Conservation (phyloP, 345 rosid species). For the Populus deltoides region DNA sequence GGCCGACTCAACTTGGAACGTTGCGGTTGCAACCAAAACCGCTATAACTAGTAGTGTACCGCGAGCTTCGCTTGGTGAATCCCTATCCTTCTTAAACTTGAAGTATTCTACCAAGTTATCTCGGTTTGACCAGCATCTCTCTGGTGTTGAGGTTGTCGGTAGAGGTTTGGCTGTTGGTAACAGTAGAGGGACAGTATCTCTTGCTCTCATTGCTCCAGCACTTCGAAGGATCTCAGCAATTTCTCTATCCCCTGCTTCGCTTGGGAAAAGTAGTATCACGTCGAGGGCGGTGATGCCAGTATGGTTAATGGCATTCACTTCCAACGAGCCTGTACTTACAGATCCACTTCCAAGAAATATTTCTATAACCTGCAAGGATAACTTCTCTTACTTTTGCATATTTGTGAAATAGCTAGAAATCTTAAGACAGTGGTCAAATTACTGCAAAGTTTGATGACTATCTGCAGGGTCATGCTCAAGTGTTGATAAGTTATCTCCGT, state of each 20-base stretch:
- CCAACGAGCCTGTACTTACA: not conserved
- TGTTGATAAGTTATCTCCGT: not conserved
- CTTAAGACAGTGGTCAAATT: not conserved
- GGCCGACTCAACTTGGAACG: slow-evolving; percentile 27
- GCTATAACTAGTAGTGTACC: slow-evolving; percentile 46
- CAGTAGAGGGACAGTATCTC: not conserved
- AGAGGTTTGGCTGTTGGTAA: not conserved
- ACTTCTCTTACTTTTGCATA: not conserved
- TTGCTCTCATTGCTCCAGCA: slow-evolving; percentile 5
- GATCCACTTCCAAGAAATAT: not conserved
- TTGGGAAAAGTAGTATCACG: slow-evolving; percentile 12
- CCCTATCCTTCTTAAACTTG: slow-evolving; percentile 54
- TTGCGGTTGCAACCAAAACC: slow-evolving; percentile 49
- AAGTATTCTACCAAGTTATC: slow-evolving; percentile 42
- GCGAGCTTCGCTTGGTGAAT: slow-evolving; percentile 53
- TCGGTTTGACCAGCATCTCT: not conserved
- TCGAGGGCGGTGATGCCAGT: slow-evolving; percentile 17
- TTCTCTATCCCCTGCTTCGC: slow-evolving; percentile 21
- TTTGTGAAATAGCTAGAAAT: not conserved
- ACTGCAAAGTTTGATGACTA: not conserved
- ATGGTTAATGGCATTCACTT: slow-evolving; percentile 15
- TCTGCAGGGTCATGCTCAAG: not conserved
- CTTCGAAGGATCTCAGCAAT: slow-evolving; percentile 7
- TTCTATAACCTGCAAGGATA: slow-evolving; percentile 18
- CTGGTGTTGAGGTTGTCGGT: slow-evolving; percentile 3